Percentiles rank a stretch among this genome's conserved stretches.
These are phyloP conservation scores for Leersia perrieri DNA, from an alignment of 176 grass and related monocot species.

Conservation along the genomic window DNA sequence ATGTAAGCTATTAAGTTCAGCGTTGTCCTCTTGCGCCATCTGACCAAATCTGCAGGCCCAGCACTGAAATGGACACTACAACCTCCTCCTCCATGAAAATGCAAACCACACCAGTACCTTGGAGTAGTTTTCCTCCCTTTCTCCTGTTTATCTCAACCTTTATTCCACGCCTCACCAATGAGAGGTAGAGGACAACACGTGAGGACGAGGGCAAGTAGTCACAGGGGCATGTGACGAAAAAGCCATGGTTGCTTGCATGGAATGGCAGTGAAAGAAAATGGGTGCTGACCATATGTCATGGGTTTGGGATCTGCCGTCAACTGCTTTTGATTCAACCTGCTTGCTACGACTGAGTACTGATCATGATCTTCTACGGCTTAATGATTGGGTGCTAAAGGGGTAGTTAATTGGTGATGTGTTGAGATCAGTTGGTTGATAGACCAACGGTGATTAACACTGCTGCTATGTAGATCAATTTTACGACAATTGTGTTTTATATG, in stretches of 20 bases:
- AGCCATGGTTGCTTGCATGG: background rate
- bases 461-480: background rate
- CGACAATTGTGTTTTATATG: background rate
- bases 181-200: slow-evolving; percentile 24
- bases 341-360: background rate
- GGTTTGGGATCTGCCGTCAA: slow-evolving; percentile 13
- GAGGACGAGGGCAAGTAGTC: background rate
- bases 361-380: background rate
- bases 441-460: too few relatives aligned
- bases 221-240: background rate
- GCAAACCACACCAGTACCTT: background rate
- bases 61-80: slow-evolving; percentile 20
- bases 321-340: slow-evolving; percentile 11
- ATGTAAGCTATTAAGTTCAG: slow-evolving; percentile 19
- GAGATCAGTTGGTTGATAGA: background rate
- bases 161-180: background rate
- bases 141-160: background rate
- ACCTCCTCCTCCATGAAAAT: slow-evolving; percentile 22
- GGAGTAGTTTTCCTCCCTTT: background rate
- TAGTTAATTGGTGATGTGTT: background rate
- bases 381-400: background rate
- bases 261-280: background rate
- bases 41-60: slow-evolving; percentile 4
- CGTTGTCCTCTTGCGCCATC: background rate
- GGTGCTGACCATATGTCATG: slow-evolving; percentile 23